Evolutionary conservation across 2,329 filamentous ascomycete species (phyloP).

Genomic region (Cladosporium sp.): DNA sequence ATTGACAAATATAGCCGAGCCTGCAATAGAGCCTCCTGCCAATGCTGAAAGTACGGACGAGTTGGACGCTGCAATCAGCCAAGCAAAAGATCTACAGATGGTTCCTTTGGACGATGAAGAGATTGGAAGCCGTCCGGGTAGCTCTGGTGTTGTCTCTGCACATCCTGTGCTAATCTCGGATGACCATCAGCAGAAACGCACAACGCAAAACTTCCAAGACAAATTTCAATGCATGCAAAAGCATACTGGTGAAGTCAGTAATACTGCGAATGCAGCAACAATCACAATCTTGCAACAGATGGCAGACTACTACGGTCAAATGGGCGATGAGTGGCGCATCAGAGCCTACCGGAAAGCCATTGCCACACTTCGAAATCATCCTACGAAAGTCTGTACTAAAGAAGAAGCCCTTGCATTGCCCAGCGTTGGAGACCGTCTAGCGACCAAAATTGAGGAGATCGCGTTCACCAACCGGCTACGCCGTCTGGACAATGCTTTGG

Average conservation of each 20-base stretch:
- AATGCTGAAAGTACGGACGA: constrained; percentile 41
- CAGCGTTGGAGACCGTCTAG: constrained; percentile 66
- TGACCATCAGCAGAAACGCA: constrained; percentile 2
- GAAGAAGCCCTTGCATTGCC: constrained; percentile 64
- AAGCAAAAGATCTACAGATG: constrained; percentile 56
- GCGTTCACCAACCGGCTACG: constrained; percentile 66
- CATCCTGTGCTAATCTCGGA: not conserved
- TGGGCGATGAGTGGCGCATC: constrained; percentile 72
- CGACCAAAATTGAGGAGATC: constrained; percentile 86
- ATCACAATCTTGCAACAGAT: constrained; percentile 75
- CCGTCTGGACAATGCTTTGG: constrained; percentile 64
- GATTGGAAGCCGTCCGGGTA: constrained; percentile 25
- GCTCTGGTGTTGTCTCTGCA: constrained; percentile 16
- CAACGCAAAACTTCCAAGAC: constrained; percentile 27
- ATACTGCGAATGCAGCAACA: constrained; percentile 68
- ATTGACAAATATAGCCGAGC: not conserved
- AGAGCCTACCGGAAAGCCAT: constrained; percentile 74
- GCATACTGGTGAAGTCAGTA: constrained; percentile 39
- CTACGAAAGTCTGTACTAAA: constrained; percentile 59
- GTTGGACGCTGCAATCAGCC: constrained; percentile 59
- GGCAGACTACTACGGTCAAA: constrained; percentile 69
- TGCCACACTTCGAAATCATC: constrained; percentile 63
- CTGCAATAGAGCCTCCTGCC: not conserved
- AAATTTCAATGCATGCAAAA: constrained; percentile 58
- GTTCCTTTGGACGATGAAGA: constrained; percentile 44